Evolutionary conservation across 1,139 yeast species (phyloP).

Genomic region (Kodamaea anthophila): DNA sequence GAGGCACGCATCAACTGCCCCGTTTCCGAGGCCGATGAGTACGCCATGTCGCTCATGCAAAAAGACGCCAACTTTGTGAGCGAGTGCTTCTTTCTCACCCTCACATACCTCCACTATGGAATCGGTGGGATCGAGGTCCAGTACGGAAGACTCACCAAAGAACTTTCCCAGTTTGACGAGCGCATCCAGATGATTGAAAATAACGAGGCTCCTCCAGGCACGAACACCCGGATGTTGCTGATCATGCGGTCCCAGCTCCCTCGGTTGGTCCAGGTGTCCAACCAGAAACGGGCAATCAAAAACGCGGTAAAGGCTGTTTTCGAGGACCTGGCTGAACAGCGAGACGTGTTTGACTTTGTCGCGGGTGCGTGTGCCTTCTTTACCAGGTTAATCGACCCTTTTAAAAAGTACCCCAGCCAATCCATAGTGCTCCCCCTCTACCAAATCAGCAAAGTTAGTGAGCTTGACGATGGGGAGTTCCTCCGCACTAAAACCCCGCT

Average conservation of each 20-base stretch:
- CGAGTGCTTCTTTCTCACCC: slow-evolving; percentile 75
- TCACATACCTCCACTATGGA: slow-evolving; percentile 83
- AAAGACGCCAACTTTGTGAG: slow-evolving; percentile 68
- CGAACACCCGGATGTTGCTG: slow-evolving; percentile 26
- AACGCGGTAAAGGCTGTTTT: slow-evolving; percentile 58
- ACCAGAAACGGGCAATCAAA: slow-evolving; percentile 37
- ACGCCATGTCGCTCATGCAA: slow-evolving; percentile 20
- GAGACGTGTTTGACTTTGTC: slow-evolving; percentile 68
- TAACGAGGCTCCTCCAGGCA: slow-evolving; percentile 17
- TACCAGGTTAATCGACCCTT: slow-evolving; percentile 66
- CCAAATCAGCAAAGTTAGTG: slow-evolving; percentile 41
- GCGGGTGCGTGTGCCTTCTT: slow-evolving; percentile 72
- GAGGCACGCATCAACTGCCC: slow-evolving; percentile 84
- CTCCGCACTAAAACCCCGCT: slow-evolving; percentile 57
- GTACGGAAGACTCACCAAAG: slow-evolving; percentile 48
- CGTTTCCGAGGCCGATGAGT: slow-evolving; percentile 58
- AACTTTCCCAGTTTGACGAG: slow-evolving; percentile 46
- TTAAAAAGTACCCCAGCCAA: slow-evolving; percentile 53
- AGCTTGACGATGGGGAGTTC: slow-evolving; percentile 65
- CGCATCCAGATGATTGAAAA: slow-evolving; percentile 43
- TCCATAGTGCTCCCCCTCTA: slow-evolving; percentile 60
- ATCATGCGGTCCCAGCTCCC: slow-evolving; percentile 36
- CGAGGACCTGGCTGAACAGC: slow-evolving; percentile 46
- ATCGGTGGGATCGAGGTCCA: slow-evolving; percentile 68
- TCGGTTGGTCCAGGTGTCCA: slow-evolving; percentile 36